These are phyloP conservation scores for Draba incana DNA, from an alignment of 345 rosid genomes.

Conservation along the genomic window DNA sequence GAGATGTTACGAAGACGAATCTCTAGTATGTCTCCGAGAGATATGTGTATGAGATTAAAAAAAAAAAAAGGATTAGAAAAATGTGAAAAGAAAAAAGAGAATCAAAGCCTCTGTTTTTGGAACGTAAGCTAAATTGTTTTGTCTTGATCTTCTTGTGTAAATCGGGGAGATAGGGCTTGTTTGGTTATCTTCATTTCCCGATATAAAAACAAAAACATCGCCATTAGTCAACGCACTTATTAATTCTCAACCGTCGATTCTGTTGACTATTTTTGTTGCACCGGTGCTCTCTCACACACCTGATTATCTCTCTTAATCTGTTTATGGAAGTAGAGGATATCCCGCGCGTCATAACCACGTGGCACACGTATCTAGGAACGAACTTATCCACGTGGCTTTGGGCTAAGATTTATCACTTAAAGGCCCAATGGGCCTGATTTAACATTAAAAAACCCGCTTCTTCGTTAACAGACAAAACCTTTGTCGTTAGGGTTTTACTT, in stretches of 20 bases:
- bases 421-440: conserved; percentile 8
- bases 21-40: not conserved
- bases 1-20: conserved; percentile 7
- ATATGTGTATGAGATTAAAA: conserved; percentile 14
- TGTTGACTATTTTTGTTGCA: conserved; percentile 14
- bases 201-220: conserved; percentile 47
- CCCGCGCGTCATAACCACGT: conserved; percentile 23
- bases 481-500: conserved; percentile 36
- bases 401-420: too few relatives aligned
- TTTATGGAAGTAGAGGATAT: conserved; percentile 22
- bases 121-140: conserved; percentile 6
- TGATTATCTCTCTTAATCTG: conserved; percentile 1
- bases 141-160: conserved; percentile 27
- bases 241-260: conserved; percentile 38
- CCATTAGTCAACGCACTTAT: conserved; percentile 23
- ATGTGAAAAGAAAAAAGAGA: not conserved
- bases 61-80: not conserved
- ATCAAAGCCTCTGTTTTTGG: conserved; percentile 33
- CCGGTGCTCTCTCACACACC: not conserved
- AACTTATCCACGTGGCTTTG: not conserved
- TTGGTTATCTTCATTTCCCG: conserved; percentile 62
- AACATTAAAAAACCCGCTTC: conserved; percentile 21
- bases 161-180: conserved; percentile 53
- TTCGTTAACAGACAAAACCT: conserved; percentile 20
- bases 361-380: conserved; percentile 28